Evolutionary conservation across 2,329 filamentous ascomycete genomes (phyloP).

Genomic region (Macroventuria anomochaeta): DNA sequence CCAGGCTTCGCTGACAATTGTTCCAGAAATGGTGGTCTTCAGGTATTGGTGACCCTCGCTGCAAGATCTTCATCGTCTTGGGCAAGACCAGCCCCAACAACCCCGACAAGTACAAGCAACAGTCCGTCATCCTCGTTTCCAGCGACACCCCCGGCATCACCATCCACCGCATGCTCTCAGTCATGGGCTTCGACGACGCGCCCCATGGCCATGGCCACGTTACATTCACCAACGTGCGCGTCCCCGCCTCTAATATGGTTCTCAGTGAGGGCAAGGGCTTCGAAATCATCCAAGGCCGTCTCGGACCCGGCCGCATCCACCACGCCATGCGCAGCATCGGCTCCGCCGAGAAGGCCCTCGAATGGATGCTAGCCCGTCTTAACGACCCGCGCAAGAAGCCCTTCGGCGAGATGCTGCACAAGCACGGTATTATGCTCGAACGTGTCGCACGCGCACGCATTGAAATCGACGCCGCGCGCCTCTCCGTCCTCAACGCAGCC

Average conservation of each 20-base stretch:
- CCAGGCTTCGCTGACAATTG: not conserved
- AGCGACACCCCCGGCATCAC: conserved; percentile 81
- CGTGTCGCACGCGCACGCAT: conserved; percentile 92
- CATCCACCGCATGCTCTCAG: conserved; percentile 90
- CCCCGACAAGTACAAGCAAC: conserved; percentile 81
- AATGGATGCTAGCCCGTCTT: conserved; percentile 92
- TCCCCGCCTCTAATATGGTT: conserved; percentile 82
- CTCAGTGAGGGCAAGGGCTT: conserved; percentile 94
- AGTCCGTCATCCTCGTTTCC: conserved; percentile 91
- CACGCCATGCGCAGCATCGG: conserved; percentile 97
- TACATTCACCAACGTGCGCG: conserved; percentile 85
- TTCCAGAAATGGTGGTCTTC: conserved; percentile 98
- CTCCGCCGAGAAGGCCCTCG: conserved; percentile 85
- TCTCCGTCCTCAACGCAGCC: conserved; percentile 91
- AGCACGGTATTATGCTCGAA: conserved; percentile 94
- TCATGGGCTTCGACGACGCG: conserved; percentile 98
- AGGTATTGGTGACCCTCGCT: conserved; percentile 90
- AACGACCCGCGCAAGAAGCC: conserved; percentile 91
- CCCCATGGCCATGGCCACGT: conserved; percentile 97
- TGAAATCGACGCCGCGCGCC: conserved; percentile 89
- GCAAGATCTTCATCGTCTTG: conserved; percentile 95
- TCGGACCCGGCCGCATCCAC: conserved; percentile 95
- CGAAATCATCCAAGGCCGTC: conserved; percentile 96
- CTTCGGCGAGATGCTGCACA: conserved; percentile 83
- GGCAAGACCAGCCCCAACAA: conserved; percentile 84